Percentiles rank a stretch among this genome's conserved stretches.
Evolutionary conservation across 371 early-diverging fungal genomes (phyloP).

Genomic region (Lichtheimia corymbifera): DNA sequence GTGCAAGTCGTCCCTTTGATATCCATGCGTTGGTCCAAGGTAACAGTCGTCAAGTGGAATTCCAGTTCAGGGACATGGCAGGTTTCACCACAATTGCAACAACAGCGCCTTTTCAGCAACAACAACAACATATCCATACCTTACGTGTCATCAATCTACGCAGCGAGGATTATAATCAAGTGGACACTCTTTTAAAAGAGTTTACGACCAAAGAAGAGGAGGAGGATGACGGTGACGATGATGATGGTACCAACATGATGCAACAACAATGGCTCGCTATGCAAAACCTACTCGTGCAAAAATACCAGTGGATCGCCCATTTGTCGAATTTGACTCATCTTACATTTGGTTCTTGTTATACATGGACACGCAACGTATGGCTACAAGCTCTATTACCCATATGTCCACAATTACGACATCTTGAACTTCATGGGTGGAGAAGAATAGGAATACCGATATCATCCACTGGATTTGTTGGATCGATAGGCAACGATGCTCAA

Average conservation of each 20-base stretch:
- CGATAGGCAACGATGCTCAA: not conserved
- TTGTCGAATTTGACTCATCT: not conserved
- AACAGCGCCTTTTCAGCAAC: not conserved
- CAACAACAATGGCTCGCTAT: not conserved
- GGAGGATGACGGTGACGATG: not conserved
- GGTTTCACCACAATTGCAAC: conserved; percentile 1
- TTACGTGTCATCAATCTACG: not conserved
- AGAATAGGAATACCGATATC: not conserved
- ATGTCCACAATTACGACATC: not conserved
- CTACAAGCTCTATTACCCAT: not conserved
- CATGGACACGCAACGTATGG: conserved; percentile 12
- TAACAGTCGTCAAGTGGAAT: not conserved
- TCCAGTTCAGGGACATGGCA: conserved; percentile 1
- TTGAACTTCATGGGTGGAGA: conserved; percentile 5
- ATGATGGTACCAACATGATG: not conserved
- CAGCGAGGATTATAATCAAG: not conserved
- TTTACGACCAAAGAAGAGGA: not conserved
- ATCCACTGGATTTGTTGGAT: not conserved
- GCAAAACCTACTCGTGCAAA: not conserved
- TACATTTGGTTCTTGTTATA: conserved; percentile 10
- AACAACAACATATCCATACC: not conserved
- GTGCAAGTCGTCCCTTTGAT: not conserved
- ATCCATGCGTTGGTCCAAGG: not conserved
- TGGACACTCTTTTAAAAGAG: not conserved
- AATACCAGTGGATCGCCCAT: conserved; percentile 1